Conservation (phyloP, 2,329 filamentous ascomycete genomes). For the Sordariomycetes sp. region DNA sequence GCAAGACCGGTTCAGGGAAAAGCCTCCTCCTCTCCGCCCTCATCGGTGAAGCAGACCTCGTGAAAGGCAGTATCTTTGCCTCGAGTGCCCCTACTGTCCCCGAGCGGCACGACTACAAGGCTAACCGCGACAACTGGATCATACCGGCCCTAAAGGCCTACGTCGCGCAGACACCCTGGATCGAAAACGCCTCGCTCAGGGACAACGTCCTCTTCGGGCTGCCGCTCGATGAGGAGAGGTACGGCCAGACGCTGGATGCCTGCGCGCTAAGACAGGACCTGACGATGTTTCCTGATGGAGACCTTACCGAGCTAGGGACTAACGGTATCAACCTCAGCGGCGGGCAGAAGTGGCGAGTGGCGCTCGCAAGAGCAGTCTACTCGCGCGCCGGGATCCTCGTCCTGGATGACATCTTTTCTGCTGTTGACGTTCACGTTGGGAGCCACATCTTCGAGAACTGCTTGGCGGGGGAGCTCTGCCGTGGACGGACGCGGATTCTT, state of each 20-base stretch:
- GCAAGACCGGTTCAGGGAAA: conserved; percentile 68
- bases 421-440: conserved; percentile 71
- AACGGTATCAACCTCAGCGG: conserved; percentile 64
- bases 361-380: conserved; percentile 65
- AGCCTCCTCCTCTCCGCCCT: conserved; percentile 61
- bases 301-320: conserved; percentile 64
- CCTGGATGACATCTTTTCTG: conserved; percentile 74
- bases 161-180: conserved; percentile 72
- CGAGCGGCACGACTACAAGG: conserved; percentile 48
- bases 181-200: conserved; percentile 67
- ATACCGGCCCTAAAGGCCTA: conserved; percentile 58
- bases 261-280: conserved; percentile 68
- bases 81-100: conserved; percentile 33
- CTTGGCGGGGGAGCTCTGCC: conserved; percentile 55
- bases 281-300: conserved; percentile 62
- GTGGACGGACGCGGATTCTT: conserved; percentile 59
- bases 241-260: conserved; percentile 54
- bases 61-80: conserved; percentile 46
- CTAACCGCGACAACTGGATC: conserved; percentile 54
- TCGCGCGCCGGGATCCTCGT: conserved; percentile 61
- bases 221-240: conserved; percentile 55
- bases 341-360: conserved; percentile 72
- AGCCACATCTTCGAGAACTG: conserved; percentile 68
- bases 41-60: conserved; percentile 60
- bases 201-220: conserved; percentile 72